Base-by-base conservation (phyloP, 1,139 yeast genomes). In the Candida tetrigidarum region DNA sequence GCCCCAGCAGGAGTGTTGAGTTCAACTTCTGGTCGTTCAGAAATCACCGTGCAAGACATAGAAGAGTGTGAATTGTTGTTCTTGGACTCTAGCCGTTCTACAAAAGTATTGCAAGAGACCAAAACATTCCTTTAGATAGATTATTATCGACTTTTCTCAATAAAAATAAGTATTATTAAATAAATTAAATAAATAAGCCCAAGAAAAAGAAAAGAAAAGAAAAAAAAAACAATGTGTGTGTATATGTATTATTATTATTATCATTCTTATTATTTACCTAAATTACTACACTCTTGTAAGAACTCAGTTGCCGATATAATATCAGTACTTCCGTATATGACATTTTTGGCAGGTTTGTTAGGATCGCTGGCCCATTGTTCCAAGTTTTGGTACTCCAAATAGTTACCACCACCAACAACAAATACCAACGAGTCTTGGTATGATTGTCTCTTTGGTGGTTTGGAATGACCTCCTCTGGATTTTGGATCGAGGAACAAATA, bases 341-440 rank as follows among this genome's bases (percentile, higher is more conserved):
- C 87, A 43, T 60, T 59, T 53, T 67, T 73, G 11, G 36, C 12
- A n/a, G 60, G 57, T 52, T 66, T 57, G 50, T 69, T 59, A 5
- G 67, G 66, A 9, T 84, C 85, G 20, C 46, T 50, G 2, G 68
- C 59, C 95, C 96, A 92, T 63, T 93, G 97, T 64, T 89, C 96
- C 56, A 93, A 76, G 60, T 92, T 92, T 52, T 92, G 96, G 62
- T 93, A 93, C 67, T 93, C 99, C 53, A 89, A 71, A 61, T 91
- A 93, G 64, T 89, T 92, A 39, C 98, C 99, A 27, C 99, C 99
- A 16, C 99, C 99, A 48, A 95, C 92, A 41, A 91, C 88, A 63
- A 93, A 95, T 14, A 93, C 96, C 45, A 89, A 71, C 3, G 96
- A 83, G 54, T 90, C 95, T 50, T 81, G 83, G 62, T 88, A 90